Conservation (phyloP, 345 rosid species). For the Rhodamnia rubescens region DNA sequence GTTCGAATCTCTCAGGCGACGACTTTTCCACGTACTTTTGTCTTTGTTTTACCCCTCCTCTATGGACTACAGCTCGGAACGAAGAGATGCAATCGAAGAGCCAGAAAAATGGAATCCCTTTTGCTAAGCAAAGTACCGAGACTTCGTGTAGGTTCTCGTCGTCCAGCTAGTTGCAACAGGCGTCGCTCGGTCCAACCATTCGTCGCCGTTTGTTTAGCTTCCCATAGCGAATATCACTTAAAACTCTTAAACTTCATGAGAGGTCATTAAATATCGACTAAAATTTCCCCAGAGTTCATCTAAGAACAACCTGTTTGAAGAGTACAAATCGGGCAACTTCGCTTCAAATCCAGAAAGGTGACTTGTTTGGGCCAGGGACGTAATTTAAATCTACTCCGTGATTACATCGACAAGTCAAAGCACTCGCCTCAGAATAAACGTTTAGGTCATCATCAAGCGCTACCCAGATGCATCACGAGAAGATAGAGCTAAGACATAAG, state of each 20-base stretch:
- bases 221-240: rapidly evolving
- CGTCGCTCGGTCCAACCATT: too few relatives aligned
- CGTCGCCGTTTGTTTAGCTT: not conserved
- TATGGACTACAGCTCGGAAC: too few relatives aligned
- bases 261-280: rapidly evolving
- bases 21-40: not conserved
- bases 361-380: rapidly evolving
- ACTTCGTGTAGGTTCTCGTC: too few relatives aligned
- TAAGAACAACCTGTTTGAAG: not conserved
- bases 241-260: not conserved
- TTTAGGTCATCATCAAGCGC: not conserved
- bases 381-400: rapidly evolving
- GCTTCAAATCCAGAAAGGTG: not conserved
- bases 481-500: not conserved
- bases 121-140: too few relatives aligned
- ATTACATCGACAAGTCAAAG: rapidly evolving
- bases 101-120: too few relatives aligned
- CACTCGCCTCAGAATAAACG: not conserved
- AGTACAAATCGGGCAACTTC: rapidly evolving
- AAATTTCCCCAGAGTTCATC: not conserved
- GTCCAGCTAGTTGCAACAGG: too few relatives aligned
- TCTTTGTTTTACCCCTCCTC: not conserved
- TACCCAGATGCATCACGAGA: not conserved
- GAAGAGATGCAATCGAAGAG: too few relatives aligned
- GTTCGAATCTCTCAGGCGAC: constrained; percentile 76